These are phyloP conservation scores for Suillus tomentosus DNA, from an alignment of 768 basidiomycete genomes.

Conservation along the genomic window DNA sequence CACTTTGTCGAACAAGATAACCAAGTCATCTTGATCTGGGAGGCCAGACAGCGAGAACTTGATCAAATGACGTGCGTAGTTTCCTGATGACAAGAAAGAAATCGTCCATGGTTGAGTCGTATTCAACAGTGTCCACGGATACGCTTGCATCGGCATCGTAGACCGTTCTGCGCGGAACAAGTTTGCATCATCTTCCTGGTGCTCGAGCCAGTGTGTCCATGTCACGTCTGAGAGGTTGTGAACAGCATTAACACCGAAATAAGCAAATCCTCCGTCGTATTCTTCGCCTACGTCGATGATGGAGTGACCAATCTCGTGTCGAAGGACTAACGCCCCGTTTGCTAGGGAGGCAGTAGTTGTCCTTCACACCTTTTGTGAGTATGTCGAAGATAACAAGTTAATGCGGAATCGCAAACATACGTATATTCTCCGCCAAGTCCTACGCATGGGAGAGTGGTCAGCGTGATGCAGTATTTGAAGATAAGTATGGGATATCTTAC, in stretches of 20 bases:
- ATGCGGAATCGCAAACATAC: slow-evolving; percentile 42
- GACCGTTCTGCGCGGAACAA: slow-evolving; percentile 59
- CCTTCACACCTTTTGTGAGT: slow-evolving; percentile 35
- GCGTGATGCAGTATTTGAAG: neutral
- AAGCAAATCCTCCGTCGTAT: slow-evolving; percentile 77
- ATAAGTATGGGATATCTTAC: slow-evolving; percentile 36
- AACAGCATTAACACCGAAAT: slow-evolving; percentile 69
- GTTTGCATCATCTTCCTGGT: slow-evolving; percentile 21
- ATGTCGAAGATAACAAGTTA: slow-evolving; percentile 1
- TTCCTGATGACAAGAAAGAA: slow-evolving; percentile 63
- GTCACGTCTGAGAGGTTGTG: slow-evolving; percentile 47
- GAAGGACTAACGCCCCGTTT: slow-evolving; percentile 74
- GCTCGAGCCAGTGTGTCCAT: slow-evolving; percentile 74
- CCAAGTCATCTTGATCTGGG: slow-evolving; percentile 53
- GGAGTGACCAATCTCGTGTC: slow-evolving; percentile 82
- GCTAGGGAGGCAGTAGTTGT: slow-evolving; percentile 74
- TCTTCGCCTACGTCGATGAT: slow-evolving; percentile 81
- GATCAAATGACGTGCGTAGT: slow-evolving; percentile 59
- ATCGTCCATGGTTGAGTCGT: slow-evolving; percentile 58
- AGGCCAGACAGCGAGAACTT: slow-evolving; percentile 76
- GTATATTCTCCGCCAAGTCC: slow-evolving; percentile 79
- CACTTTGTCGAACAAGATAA: slow-evolving; percentile 59
- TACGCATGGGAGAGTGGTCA: slow-evolving; percentile 25
- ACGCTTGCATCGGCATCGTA: slow-evolving; percentile 72
- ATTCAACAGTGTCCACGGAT: slow-evolving; percentile 77